Base-by-base conservation (phyloP, 2,329 filamentous ascomycete genomes). In the Microsporum canis region DNA sequence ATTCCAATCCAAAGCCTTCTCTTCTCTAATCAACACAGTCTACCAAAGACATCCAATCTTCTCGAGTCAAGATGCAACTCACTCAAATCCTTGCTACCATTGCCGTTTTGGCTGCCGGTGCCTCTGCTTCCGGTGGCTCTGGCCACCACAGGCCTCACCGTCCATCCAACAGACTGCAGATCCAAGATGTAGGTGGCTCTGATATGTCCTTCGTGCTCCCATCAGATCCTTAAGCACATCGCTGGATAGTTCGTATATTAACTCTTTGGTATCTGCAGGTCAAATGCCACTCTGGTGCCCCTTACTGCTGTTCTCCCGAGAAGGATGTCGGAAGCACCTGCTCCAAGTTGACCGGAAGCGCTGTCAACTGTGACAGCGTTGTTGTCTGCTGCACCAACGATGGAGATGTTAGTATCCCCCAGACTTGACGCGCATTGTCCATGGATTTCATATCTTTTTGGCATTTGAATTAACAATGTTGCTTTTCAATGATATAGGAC, bases 331-430 rank as follows among this genome's bases (percentile, higher is more conserved):
- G 49, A 53, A 53, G 49, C 29, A 53, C 49, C 31, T 53, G 49
- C 49, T 14, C 49, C 29, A 53, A 53, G 29, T 33, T 53, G 49
- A 53, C 49, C 49, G 49, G 49, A 5, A 53, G 49, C 49, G 12
- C 17, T n/a, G 49, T 53, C 49, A 53, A 33, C 49, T 53, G 49
- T 53, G 49, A 53, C 29, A 53, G 49, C 29, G 49, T 53, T 53
- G 49, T 53, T 53, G 49, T 53, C 12, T 53, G 49, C 49, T 53
- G 49, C 49, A 53, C 33, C 49, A 53, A 33, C 49, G 8, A 53
- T 27, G 49, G 49, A 53, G 49, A 53, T 12, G 49, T 53, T 12
- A 53, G 49, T 53, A 53, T 14, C 10, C 49, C 29, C 17, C 17
- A 23, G 17, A 23, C 17, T 23, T 23, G 17, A 23, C 17, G 17